These are phyloP conservation scores for Plasmodium billcollinsi DNA, from an alignment of 169 alveolate species.

Conservation along the genomic window DNA sequence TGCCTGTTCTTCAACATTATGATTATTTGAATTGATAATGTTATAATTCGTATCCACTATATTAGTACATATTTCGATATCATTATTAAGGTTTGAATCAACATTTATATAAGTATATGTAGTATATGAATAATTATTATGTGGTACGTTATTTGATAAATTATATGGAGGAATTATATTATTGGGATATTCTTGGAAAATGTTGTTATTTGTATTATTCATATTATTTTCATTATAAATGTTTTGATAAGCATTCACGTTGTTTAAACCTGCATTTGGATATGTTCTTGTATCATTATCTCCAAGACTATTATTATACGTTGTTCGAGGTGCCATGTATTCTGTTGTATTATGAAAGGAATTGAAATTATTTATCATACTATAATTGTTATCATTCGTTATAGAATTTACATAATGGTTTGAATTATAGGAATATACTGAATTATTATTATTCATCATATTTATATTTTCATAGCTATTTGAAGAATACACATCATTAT, in stretches of 20 bases:
- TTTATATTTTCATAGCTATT: not conserved
- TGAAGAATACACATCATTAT: not conserved
- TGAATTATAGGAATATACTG: not conserved
- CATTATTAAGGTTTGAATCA: not conserved
- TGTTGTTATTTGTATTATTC: not conserved
- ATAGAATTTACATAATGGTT: not conserved
- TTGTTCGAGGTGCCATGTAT: not conserved
- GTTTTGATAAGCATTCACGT: not conserved
- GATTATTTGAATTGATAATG: too few species aligned
- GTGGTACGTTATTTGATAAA: slow-evolving; percentile 6
- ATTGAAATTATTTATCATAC: slow-evolving; percentile 3
- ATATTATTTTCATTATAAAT: slow-evolving; percentile 10
- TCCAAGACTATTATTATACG: slow-evolving; percentile 1
- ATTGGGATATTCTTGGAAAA: not conserved
- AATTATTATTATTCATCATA: slow-evolving; percentile 2
- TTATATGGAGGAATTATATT: slow-evolving; percentile 5
- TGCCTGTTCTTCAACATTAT: too few species aligned
- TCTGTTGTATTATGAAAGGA: slow-evolving; percentile 15
- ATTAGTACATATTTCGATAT: not conserved
- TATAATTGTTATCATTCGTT: not conserved
- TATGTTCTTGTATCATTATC: slow-evolving; percentile 8
- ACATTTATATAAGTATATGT: slow-evolving; percentile 1
- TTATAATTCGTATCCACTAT: too few species aligned
- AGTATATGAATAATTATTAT: slow-evolving; percentile 14
- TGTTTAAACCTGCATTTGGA: too few species aligned